Percentiles rank a stretch among this genome's conserved stretches.
Conservation (phyloP, 805 yeast species). For the Candida lessepsii region DNA sequence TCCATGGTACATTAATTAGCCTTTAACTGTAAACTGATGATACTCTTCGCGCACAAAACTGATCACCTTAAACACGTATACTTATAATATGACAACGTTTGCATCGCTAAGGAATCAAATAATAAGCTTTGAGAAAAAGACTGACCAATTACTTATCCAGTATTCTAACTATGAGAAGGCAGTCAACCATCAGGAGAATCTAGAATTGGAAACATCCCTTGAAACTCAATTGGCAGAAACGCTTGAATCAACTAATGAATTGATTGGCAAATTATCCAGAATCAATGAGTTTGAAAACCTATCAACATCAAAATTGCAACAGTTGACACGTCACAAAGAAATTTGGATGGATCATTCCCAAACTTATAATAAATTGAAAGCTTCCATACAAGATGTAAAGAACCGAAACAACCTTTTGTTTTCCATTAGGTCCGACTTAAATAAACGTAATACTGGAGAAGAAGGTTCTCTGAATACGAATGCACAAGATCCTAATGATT, state of each 20-base stretch:
- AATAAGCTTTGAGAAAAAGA: slow-evolving; percentile 67
- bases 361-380: slow-evolving; percentile 58
- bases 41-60: not conserved
- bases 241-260: slow-evolving; percentile 46
- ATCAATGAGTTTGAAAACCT: slow-evolving; percentile 26
- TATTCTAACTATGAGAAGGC: slow-evolving; percentile 31
- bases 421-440: slow-evolving; percentile 77
- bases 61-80: not conserved
- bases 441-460: slow-evolving; percentile 45
- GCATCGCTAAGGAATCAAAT: slow-evolving; percentile 68
- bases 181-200: slow-evolving; percentile 24
- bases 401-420: slow-evolving; percentile 71
- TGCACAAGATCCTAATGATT: slow-evolving; percentile 55
- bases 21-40: too few relatives aligned
- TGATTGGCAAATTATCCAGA: slow-evolving; percentile 37
- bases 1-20: not conserved
- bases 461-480: not conserved
- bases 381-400: slow-evolving; percentile 67
- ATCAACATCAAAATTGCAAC: slow-evolving; percentile 76
- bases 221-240: slow-evolving; percentile 25
- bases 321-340: slow-evolving; percentile 79
- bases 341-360: slow-evolving; percentile 65
- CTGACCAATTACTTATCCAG: slow-evolving; percentile 54
- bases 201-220: slow-evolving; percentile 20
- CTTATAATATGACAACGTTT: slow-evolving; percentile 43